Percentiles rank a stretch among this genome's conserved stretches.
phyloP scores from a whole-genome alignment of 441 rosid species.

The Populus hybrid region DNA sequence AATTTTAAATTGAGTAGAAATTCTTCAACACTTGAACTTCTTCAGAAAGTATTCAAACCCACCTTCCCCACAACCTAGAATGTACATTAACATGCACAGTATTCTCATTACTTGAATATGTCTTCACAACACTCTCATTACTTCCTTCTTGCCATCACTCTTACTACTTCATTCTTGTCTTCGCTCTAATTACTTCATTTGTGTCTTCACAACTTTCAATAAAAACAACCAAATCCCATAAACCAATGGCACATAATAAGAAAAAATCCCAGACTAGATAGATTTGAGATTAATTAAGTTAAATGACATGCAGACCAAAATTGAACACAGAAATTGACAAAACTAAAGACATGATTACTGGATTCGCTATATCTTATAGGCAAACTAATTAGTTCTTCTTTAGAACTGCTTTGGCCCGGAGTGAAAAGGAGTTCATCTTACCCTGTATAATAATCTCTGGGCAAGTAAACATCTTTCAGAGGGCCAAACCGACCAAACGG shows the following conservation, averaged over 20 bases:
- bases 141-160: slow-evolving; percentile 34
- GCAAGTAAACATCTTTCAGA: slow-evolving; percentile 85
- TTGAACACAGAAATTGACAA: not conserved
- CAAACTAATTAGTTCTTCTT: not conserved
- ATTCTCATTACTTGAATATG: not conserved
- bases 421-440: slow-evolving; percentile 28
- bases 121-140: slow-evolving; percentile 25
- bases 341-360: not conserved
- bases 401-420: not conserved
- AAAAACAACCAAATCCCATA: slow-evolving; percentile 65
- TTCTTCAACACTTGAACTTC: slow-evolving; percentile 66
- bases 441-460: slow-evolving; percentile 91
- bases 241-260: slow-evolving; percentile 34
- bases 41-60: slow-evolving; percentile 48
- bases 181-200: slow-evolving; percentile 61
- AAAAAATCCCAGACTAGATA: slow-evolving; percentile 26
- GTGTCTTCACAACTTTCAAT: slow-evolving; percentile 83
- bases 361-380: not conserved
- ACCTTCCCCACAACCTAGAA: slow-evolving; percentile 55
- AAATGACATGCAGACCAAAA: not conserved
- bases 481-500: slow-evolving; percentile 89
- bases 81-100: slow-evolving; percentile 41
- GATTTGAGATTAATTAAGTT: not conserved
- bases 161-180: slow-evolving; percentile 49
- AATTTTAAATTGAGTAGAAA: slow-evolving; percentile 35